A percentile compares a stretch with the other conserved stretches of the same genome.
Evolutionary conservation across 208 protist species (phyloP).

Genomic region (Phytomonas francai): DNA sequence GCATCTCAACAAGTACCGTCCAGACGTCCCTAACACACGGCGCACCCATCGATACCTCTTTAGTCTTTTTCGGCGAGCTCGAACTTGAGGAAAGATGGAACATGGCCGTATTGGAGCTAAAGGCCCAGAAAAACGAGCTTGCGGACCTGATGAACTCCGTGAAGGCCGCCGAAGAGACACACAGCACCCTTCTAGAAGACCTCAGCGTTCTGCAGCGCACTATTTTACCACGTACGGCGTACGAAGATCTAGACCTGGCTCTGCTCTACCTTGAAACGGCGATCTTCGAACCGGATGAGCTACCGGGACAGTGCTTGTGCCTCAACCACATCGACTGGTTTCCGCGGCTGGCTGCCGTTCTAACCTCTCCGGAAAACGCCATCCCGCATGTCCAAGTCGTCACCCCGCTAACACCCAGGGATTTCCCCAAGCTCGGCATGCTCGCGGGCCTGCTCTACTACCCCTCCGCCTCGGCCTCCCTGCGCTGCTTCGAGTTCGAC

Average conservation of each 20-base stretch:
- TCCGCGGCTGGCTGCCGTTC: slow-evolving; percentile 40
- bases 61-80: neutral
- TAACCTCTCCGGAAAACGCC: slow-evolving; percentile 36
- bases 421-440: slow-evolving; percentile 58
- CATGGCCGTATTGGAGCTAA: slow-evolving; percentile 55
- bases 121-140: slow-evolving; percentile 54
- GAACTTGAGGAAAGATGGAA: slow-evolving; percentile 51
- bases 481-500: slow-evolving; percentile 35
- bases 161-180: slow-evolving; percentile 32
- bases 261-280: slow-evolving; percentile 53
- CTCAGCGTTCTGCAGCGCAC: slow-evolving; percentile 31
- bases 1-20: no score
- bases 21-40: neutral
- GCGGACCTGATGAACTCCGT: slow-evolving; percentile 29
- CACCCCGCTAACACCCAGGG: slow-evolving; percentile 24
- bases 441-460: slow-evolving; percentile 50
- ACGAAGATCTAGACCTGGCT: slow-evolving; percentile 27
- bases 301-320: slow-evolving; percentile 35
- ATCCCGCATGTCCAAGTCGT: slow-evolving; percentile 34
- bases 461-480: slow-evolving; percentile 19
- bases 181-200: slow-evolving; percentile 14
- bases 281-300: slow-evolving; percentile 40
- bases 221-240: slow-evolving; percentile 45
- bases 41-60: neutral
- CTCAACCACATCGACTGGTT: slow-evolving; percentile 57